phyloP scores from a whole-genome alignment of 352 stramenopile genomes.

The Phytopythium helicoides region DNA sequence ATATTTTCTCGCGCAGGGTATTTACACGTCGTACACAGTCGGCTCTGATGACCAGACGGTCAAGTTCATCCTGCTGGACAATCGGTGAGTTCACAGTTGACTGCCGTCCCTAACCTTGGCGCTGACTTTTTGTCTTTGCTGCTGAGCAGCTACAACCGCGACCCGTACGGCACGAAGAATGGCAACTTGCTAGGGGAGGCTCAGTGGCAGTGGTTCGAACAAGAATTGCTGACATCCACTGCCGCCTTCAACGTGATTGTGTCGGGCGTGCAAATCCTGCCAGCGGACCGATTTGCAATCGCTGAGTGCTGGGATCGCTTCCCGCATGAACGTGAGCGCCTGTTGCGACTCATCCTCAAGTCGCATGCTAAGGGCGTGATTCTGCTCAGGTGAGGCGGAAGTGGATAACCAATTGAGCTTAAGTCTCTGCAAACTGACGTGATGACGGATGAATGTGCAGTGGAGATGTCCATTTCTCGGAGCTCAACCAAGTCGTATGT shows the following conservation, averaged over 20 bases:
- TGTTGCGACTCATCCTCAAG: conserved; percentile 84
- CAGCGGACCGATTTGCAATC: conserved; percentile 58
- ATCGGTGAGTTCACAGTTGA: conserved; percentile 26
- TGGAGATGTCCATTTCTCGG: conserved; percentile 92
- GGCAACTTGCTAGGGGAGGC: conserved; percentile 72
- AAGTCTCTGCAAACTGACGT: neutral
- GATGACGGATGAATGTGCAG: conserved; percentile 15
- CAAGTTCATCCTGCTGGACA: conserved; percentile 89
- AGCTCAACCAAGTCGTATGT: conserved; percentile 92
- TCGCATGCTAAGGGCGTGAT: conserved; percentile 86
- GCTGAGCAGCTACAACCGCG: conserved; percentile 67
- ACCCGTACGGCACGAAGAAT: conserved; percentile 56
- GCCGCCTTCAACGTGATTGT: conserved; percentile 93
- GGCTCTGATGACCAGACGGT: conserved; percentile 59
- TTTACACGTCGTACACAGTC: conserved; percentile 83
- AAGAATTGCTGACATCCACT: conserved; percentile 69
- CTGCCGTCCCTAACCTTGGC: no score
- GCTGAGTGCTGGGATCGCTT: conserved; percentile 91
- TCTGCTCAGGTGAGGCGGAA: conserved; percentile 78
- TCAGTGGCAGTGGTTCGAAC: conserved; percentile 87
- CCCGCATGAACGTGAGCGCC: conserved; percentile 66
- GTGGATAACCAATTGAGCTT: conserved; percentile 24
- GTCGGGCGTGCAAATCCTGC: conserved; percentile 89
- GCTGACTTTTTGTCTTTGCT: no score
- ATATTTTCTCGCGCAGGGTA: conserved; percentile 54